Conservation (phyloP, 257 asterid genomes). For the Ilex aquifolium region DNA sequence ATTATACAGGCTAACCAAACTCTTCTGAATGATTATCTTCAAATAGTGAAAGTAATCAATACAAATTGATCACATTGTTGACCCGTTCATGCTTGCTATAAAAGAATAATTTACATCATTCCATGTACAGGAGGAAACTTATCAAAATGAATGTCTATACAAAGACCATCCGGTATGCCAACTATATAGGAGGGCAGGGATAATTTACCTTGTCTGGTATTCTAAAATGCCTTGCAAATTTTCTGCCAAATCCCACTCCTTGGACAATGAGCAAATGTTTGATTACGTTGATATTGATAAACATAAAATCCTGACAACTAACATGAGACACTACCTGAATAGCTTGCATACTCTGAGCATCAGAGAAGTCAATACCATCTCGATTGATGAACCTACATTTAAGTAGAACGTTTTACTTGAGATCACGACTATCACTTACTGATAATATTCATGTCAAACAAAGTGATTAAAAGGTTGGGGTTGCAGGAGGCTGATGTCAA, state of each 20-base stretch:
- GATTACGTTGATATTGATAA: constrained; percentile 6
- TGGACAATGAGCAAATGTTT: constrained; percentile 17
- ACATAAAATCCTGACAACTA: constrained; percentile 7
- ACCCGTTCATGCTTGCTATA: no score
- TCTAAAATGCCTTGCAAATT: constrained; percentile 86
- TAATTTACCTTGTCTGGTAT: constrained; percentile 82
- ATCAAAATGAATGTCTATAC: constrained; percentile 1
- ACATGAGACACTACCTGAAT: constrained; percentile 55
- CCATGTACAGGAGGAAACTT: no score
- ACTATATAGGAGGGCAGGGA: constrained; percentile 4
- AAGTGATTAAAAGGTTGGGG: no score
- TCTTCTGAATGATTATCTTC: background rate
- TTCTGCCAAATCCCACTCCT: constrained; percentile 98
- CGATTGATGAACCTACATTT: constrained; percentile 75
- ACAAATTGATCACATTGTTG: no score
- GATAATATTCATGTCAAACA: no score
- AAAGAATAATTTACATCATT: no score
- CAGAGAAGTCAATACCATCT: constrained; percentile 94
- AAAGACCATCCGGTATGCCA: constrained; percentile 11
- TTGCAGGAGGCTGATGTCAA: no score
- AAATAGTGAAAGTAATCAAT: no score
- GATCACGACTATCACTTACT: no score
- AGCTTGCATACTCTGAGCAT: constrained; percentile 87
- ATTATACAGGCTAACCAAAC: background rate
- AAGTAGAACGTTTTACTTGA: constrained; percentile 8